A percentile compares a stretch with the other conserved stretches of the same genome.
phyloP scores from a whole-genome alignment of 352 stramenopile species.

The Globisporangium canariense region DNA sequence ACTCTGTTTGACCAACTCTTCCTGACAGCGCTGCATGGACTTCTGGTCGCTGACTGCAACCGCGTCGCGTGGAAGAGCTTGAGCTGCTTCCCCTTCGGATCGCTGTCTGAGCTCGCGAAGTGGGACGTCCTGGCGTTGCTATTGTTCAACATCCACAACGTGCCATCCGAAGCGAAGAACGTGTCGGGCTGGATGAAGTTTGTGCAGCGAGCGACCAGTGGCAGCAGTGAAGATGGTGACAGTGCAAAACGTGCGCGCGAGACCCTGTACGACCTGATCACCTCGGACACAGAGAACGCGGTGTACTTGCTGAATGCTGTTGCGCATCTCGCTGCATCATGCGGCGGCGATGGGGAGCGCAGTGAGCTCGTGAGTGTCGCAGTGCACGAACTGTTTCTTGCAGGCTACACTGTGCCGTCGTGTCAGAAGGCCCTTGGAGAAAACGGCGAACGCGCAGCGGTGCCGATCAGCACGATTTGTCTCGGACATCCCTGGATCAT shows the following conservation, averaged over 20 bases:
- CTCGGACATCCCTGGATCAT: constrained; percentile 56
- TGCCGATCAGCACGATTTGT: constrained; percentile 59
- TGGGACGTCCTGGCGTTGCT: constrained; percentile 80
- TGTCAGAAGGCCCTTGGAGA: constrained; percentile 44
- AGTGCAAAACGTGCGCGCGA: constrained; percentile 31
- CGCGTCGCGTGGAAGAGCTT: constrained; percentile 78
- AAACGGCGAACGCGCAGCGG: constrained; percentile 47
- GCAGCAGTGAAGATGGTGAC: constrained; percentile 25
- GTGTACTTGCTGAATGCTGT: constrained; percentile 73
- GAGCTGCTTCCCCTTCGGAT: constrained; percentile 60
- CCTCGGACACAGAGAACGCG: constrained; percentile 57
- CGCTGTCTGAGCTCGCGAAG: constrained; percentile 68
- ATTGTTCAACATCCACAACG: constrained; percentile 68
- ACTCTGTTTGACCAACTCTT: constrained; percentile 86
- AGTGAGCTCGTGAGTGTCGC: constrained; percentile 50
- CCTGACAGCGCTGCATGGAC: constrained; percentile 68
- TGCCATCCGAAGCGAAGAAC: constrained; percentile 58
- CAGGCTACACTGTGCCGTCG: constrained; percentile 43
- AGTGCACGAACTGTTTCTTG: constrained; percentile 70
- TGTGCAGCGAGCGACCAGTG: constrained; percentile 34
- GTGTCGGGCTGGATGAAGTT: constrained; percentile 62
- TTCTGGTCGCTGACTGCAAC: constrained; percentile 73
- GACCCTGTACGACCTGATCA: constrained; percentile 58
- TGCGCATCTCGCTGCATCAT: constrained; percentile 30
- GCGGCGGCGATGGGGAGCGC: constrained; percentile 31